Evolutionary conservation across 257 asterid species (phyloP).

Genomic region (Plantago elongata): DNA sequence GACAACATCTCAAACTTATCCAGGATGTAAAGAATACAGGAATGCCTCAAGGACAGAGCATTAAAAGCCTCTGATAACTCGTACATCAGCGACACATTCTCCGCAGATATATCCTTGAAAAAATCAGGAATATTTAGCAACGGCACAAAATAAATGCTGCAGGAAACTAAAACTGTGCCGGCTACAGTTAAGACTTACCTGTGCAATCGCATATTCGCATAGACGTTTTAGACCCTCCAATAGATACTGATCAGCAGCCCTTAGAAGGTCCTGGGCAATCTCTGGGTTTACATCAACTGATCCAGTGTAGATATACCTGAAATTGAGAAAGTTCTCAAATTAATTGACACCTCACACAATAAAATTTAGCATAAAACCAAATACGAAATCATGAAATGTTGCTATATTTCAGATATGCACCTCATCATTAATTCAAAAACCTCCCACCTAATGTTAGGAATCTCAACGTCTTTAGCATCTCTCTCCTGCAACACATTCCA

Average conservation of each 20-base stretch:
- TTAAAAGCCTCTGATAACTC: conserved; percentile 92
- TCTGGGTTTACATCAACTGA: conserved; percentile 76
- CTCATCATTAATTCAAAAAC: conserved; percentile 99
- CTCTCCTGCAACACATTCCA: conserved; percentile 60
- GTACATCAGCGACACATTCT: conserved; percentile 78
- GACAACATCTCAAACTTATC: conserved; percentile 65
- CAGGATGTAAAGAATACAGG: conserved; percentile 77
- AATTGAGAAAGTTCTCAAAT: conserved; percentile 4
- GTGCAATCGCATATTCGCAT: conserved; percentile 87
- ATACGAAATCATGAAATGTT: neutral
- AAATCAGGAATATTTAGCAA: conserved; percentile 29
- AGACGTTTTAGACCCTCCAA: conserved; percentile 95
- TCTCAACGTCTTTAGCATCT: conserved; percentile 95
- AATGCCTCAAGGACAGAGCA: conserved; percentile 66
- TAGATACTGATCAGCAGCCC: conserved; percentile 98
- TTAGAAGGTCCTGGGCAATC: conserved; percentile 84
- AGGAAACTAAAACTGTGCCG: neutral
- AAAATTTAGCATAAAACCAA: too few species aligned
- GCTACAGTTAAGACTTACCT: conserved; percentile 38
- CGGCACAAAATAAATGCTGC: neutral
- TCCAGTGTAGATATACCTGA: conserved; percentile 90
- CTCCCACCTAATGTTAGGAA: conserved; percentile 95
- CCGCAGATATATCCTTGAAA: conserved; percentile 74
- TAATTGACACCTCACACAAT: neutral
- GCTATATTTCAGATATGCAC: conserved; percentile 28